Percentiles rank a stretch among this genome's conserved stretches.
Evolutionary conservation across 805 yeast species (phyloP).

Genomic region (Candida stauntonica): DNA sequence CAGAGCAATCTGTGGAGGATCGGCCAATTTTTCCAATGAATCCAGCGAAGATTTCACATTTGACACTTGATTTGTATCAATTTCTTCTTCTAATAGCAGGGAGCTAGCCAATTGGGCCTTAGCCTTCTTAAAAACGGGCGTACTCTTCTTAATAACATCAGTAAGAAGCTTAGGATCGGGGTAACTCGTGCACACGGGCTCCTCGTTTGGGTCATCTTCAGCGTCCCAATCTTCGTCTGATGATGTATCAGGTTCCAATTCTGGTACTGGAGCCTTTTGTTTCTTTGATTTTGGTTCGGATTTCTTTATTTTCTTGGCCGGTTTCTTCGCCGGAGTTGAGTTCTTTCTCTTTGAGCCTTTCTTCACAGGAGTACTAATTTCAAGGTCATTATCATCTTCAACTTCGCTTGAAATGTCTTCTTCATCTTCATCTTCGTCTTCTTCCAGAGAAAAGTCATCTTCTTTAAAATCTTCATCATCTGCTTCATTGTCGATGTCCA

Average conservation of each 20-base stretch:
- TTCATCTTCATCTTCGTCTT: slow-evolving; percentile 29
- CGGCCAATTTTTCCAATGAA: slow-evolving; percentile 20
- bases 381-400: slow-evolving; percentile 17
- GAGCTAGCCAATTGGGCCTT: slow-evolving; percentile 27
- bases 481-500: slow-evolving; percentile 28
- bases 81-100: slow-evolving; percentile 17
- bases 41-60: slow-evolving; percentile 23
- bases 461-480: slow-evolving; percentile 30
- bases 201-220: slow-evolving; percentile 16
- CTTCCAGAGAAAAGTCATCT: slow-evolving; percentile 13
- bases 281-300: slow-evolving; percentile 7
- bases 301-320: slow-evolving; percentile 11
- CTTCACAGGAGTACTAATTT: slow-evolving; percentile 4
- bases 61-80: slow-evolving; percentile 6
- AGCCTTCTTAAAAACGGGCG: slow-evolving; percentile 24
- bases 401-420: neutral
- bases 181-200: slow-evolving; percentile 17
- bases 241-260: slow-evolving; percentile 22
- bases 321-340: slow-evolving; percentile 12
- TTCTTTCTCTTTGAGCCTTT: slow-evolving; percentile 14
- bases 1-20: slow-evolving; percentile 28
- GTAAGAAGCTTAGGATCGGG: slow-evolving; percentile 17
- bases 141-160: slow-evolving; percentile 16
- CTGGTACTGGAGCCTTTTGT: slow-evolving; percentile 9
- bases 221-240: slow-evolving; percentile 27